Conservation (phyloP, 2,329 filamentous ascomycete genomes). For the Metarhizium brunneum region DNA sequence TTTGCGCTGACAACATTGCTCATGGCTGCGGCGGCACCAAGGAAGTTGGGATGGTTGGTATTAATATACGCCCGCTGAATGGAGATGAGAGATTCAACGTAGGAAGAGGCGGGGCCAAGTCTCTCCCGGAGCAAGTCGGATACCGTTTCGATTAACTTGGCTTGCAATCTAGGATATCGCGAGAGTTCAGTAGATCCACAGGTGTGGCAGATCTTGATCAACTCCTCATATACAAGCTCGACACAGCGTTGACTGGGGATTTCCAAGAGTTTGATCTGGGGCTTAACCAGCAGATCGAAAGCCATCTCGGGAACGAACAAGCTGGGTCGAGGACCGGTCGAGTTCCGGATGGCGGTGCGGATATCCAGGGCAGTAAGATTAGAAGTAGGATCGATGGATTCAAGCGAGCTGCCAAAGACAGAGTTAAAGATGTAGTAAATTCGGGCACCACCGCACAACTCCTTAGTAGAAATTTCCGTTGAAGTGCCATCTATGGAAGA, state of each 20-base stretch:
- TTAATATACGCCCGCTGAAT: constrained; percentile 99
- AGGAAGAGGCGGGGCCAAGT: constrained; percentile 77
- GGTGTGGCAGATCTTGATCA: constrained; percentile 99
- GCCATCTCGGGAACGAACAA: constrained; percentile 96
- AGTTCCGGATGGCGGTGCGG: constrained; percentile 94
- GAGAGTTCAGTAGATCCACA: constrained; percentile 92
- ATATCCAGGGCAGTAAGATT: constrained; percentile 95
- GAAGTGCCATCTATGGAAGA: constrained; percentile 98
- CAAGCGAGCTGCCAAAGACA: constrained; percentile 91
- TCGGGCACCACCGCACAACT: constrained; percentile 85
- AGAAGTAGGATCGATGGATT: constrained; percentile 90
- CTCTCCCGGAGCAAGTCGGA: constrained; percentile 90
- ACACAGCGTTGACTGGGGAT: constrained; percentile 93
- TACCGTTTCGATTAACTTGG: constrained; percentile 95
- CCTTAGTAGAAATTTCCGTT: constrained; percentile 96
- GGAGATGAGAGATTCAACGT: constrained; percentile 93
- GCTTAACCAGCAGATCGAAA: constrained; percentile 94
- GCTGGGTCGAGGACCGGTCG: constrained; percentile 88
- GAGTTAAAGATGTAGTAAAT: constrained; percentile 99
- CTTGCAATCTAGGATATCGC: constrained; percentile 85
- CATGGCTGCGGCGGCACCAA: constrained; percentile 95
- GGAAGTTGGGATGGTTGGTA: constrained; percentile 97
- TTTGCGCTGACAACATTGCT: constrained; percentile 90
- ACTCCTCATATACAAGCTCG: constrained; percentile 94
- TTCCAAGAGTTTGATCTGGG: constrained; percentile 94